Evolutionary conservation across 257 asterid species (phyloP).

Genomic region (Solanum tarijense): DNA sequence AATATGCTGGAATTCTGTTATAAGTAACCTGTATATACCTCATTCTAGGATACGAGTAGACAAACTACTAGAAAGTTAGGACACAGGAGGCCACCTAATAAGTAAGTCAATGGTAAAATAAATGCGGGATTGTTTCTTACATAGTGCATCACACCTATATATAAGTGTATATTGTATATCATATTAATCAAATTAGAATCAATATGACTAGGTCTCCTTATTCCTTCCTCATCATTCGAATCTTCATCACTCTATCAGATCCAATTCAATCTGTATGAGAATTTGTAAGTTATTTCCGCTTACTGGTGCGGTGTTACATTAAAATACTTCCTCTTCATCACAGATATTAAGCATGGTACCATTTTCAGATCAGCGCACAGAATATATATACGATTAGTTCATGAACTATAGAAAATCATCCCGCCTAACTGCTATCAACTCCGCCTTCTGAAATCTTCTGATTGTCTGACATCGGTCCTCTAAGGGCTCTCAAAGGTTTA

Average conservation of each 20-base stretch:
- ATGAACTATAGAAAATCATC: neutral
- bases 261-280: neutral
- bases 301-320: neutral
- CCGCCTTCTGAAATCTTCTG: neutral
- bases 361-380: neutral
- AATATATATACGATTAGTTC: neutral
- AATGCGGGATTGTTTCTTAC: neutral
- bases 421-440: neutral
- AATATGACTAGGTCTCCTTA: neutral
- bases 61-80: neutral
- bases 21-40: neutral
- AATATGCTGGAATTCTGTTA: neutral
- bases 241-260: neutral
- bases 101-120: neutral
- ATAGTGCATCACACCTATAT: neutral
- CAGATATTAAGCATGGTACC: neutral
- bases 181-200: neutral
- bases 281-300: neutral
- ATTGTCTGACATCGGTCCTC: neutral
- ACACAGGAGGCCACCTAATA: neutral
- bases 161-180: neutral
- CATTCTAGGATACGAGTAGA: neutral
- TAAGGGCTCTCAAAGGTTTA: neutral
- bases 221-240: neutral
- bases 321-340: neutral